These are phyloP conservation scores for Agaricus sinodeliciosus DNA, from an alignment of 768 basidiomycete genomes.

Conservation along the genomic window DNA sequence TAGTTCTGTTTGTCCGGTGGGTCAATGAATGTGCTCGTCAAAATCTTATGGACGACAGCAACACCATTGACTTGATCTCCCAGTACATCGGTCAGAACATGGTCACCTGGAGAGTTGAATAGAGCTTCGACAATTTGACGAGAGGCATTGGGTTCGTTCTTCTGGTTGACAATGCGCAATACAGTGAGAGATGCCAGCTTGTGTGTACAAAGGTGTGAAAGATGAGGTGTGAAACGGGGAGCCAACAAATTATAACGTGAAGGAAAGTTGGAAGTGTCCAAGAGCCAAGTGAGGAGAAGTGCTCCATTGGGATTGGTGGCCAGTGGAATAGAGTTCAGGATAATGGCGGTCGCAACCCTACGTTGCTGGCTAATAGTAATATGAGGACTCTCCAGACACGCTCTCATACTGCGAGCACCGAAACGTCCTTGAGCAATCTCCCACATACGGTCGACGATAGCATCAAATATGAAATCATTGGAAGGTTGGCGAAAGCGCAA, in stretches of 20 bases:
- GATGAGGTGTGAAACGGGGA: constrained; percentile 92
- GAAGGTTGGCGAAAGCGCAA: constrained; percentile 84
- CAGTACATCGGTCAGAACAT: constrained; percentile 89
- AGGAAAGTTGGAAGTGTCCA: constrained; percentile 91
- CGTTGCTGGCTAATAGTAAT: constrained; percentile 88
- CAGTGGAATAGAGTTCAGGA: constrained; percentile 94
- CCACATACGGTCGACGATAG: constrained; percentile 97
- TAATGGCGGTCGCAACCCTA: constrained; percentile 88
- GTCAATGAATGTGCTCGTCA: constrained; percentile 83
- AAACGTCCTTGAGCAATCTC: constrained; percentile 97
- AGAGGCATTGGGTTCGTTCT: constrained; percentile 86
- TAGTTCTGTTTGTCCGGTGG: constrained; percentile 59
- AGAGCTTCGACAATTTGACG: constrained; percentile 81
- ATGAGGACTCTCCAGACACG: constrained; percentile 88
- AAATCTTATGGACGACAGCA: constrained; percentile 86
- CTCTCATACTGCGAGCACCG: constrained; percentile 96
- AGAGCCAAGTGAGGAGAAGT: constrained; percentile 90
- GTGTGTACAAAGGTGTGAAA: constrained; percentile 96
- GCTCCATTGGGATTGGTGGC: constrained; percentile 98
- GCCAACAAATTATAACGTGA: constrained; percentile 94
- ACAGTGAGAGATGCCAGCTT: constrained; percentile 95
- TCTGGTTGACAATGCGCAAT: constrained; percentile 93
- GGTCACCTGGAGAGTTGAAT: constrained; percentile 85
- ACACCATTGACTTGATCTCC: constrained; percentile 96
- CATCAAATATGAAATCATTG: constrained; percentile 96